phyloP scores from a whole-genome alignment of 495 filamentous ascomycete genomes.

The Aspergillus leporis region DNA sequence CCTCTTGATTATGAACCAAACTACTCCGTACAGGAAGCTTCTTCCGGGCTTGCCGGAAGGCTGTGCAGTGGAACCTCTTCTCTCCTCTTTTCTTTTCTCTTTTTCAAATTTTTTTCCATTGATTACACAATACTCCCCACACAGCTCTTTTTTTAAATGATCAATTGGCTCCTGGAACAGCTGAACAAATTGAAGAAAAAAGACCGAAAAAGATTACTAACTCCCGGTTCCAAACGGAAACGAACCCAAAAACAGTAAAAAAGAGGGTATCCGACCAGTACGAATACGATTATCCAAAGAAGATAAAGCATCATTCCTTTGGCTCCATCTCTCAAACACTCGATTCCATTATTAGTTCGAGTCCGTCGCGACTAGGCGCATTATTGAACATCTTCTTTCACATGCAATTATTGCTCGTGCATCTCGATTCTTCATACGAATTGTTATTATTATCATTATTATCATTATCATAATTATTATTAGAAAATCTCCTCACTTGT shows the following conservation, averaged over 20 bases:
- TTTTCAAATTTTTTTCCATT: slow-evolving; percentile 8
- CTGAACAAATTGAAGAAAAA: not conserved
- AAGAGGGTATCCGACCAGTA: not conserved
- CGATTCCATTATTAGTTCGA: not conserved
- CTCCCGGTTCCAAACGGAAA: not conserved
- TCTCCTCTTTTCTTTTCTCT: slow-evolving; percentile 21
- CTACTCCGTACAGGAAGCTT: slow-evolving; percentile 6
- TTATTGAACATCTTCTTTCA: not conserved
- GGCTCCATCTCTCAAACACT: slow-evolving; percentile 9
- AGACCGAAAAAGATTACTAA: not conserved
- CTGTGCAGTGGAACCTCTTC: slow-evolving; percentile 41
- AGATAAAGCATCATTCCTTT: slow-evolving; percentile 1
- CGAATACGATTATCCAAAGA: slow-evolving; percentile 6
- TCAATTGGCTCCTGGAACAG: not conserved
- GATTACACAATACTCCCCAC: not conserved
- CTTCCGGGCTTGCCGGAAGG: slow-evolving; percentile 35
- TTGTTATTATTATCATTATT: not conserved
- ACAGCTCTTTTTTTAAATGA: not conserved
- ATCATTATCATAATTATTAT: slow-evolving; percentile 1
- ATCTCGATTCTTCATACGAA: not conserved
- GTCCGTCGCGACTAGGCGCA: not conserved
- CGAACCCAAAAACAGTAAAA: not conserved
- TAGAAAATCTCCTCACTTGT: not conserved
- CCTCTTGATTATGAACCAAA: not conserved
- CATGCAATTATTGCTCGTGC: not conserved